These are phyloP conservation scores for Termitomyces sp. DNA, from an alignment of 768 basidiomycete species.

Conservation along the genomic window DNA sequence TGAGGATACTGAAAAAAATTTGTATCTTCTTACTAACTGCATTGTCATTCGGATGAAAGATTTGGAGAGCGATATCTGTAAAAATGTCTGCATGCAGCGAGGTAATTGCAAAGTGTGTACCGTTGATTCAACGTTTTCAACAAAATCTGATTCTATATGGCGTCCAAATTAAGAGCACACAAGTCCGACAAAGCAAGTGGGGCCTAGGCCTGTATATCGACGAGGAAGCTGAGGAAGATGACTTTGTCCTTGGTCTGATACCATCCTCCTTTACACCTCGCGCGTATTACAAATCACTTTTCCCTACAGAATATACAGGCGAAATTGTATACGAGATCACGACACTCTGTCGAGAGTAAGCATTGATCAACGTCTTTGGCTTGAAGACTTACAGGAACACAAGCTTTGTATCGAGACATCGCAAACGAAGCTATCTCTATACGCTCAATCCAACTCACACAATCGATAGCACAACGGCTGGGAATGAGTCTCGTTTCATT, in stretches of 20 bases:
- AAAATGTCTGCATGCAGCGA: conserved; percentile 45
- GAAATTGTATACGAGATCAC: conserved; percentile 51
- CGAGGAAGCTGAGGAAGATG: conserved; percentile 36
- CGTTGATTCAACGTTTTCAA: neutral
- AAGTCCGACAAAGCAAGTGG: conserved; percentile 37
- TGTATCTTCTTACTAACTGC: neutral
- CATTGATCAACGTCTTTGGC: neutral
- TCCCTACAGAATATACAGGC: conserved; percentile 54
- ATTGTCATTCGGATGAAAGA: conserved; percentile 14
- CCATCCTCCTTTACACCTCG: neutral
- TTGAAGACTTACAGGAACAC: neutral
- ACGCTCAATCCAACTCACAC: conserved; percentile 37
- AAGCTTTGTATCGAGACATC: conserved; percentile 40
- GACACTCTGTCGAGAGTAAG: conserved; percentile 45
- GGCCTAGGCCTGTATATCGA: conserved; percentile 51
- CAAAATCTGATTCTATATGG: neutral
- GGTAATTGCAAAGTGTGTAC: conserved; percentile 35
- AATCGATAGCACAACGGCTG: conserved; percentile 51
- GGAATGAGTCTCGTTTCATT: conserved; percentile 64
- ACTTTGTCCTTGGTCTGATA: conserved; percentile 41
- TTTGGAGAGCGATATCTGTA: conserved; percentile 28
- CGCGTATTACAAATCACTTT: neutral
- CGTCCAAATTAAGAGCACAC: conserved; percentile 24
- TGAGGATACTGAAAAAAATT: neutral
- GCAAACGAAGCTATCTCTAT: conserved; percentile 59